These are phyloP conservation scores for Cryoendolithus antarcticus DNA, from an alignment of 2,329 filamentous ascomycete species.

Conservation along the genomic window DNA sequence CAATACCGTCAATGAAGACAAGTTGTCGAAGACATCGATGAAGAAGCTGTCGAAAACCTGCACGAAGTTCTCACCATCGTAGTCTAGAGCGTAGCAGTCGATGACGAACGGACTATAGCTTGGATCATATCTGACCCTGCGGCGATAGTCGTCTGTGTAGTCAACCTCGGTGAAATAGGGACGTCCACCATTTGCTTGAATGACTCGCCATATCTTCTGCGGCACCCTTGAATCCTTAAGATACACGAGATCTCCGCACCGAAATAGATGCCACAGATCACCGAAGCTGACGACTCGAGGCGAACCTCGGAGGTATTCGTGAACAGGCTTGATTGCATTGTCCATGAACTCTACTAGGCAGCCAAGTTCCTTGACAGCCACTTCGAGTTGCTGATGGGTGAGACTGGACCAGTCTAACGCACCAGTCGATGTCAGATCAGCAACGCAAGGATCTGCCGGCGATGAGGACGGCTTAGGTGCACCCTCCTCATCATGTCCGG, in stretches of 20 bases:
- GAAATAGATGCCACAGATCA: constrained; percentile 1
- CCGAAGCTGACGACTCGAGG: too few relatives aligned
- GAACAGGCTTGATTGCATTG: background rate
- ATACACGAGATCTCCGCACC: background rate
- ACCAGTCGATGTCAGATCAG: background rate
- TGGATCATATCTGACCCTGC: too few relatives aligned
- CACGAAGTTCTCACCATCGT: constrained; percentile 1
- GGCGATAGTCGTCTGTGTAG: background rate
- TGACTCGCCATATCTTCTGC: background rate
- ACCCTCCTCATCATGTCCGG: too few relatives aligned
- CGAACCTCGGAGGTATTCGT: background rate
- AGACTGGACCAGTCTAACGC: background rate
- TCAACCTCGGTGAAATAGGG: background rate
- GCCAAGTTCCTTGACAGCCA: background rate
- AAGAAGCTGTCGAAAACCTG: background rate
- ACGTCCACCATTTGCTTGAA: constrained; percentile 1
- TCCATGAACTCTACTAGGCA: background rate
- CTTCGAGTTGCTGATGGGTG: background rate
- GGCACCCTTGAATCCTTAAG: background rate
- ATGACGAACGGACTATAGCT: background rate
- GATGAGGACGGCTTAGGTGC: too few relatives aligned
- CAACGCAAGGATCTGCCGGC: too few relatives aligned
- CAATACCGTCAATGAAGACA: background rate
- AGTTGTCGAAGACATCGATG: background rate
- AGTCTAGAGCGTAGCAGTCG: background rate